Evolutionary conservation across 1,284 basidiomycete species (phyloP).

Genomic region (Mycosarcoma maydis): DNA sequence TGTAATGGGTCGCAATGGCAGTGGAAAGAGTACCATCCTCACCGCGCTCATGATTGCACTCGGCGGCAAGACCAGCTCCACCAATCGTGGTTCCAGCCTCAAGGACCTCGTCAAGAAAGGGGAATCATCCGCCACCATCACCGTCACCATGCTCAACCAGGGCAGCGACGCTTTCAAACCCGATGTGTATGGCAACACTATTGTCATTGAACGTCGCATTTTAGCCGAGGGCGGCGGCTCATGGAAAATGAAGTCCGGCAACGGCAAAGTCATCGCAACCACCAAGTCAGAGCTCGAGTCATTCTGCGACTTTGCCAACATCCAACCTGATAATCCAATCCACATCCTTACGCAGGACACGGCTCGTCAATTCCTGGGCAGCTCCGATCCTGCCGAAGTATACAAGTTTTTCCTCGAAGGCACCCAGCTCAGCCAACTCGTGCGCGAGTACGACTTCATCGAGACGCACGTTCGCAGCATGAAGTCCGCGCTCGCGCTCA

Average conservation of each 20-base stretch:
- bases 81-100: conserved; percentile 80
- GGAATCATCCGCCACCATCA: conserved; percentile 80
- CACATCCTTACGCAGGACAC: conserved; percentile 75
- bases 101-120: conserved; percentile 90
- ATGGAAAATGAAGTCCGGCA: conserved; percentile 83
- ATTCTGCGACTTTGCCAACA: conserved; percentile 93
- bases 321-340: conserved; percentile 96
- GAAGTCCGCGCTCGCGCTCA: conserved; percentile 52
- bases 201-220: conserved; percentile 85
- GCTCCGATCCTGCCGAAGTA: conserved; percentile 84
- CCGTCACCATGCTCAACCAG: conserved; percentile 82
- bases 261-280: conserved; percentile 76
- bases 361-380: conserved; percentile 85
- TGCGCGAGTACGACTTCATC: conserved; percentile 83
- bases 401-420: conserved; percentile 92
- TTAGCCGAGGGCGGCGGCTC: conserved; percentile 77
- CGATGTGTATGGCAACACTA: conserved; percentile 82
- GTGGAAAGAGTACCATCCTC: conserved; percentile 88
- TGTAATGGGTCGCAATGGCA: conserved; percentile 82
- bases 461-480: conserved; percentile 66
- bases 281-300: conserved; percentile 85
- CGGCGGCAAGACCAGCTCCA: conserved; percentile 88
- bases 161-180: conserved; percentile 88
- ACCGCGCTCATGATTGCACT: conserved; percentile 92
- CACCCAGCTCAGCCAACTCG: conserved; percentile 87